Base-by-base conservation (phyloP, 1,284 basidiomycete species). In the Apiotrichum montevideense region DNA sequence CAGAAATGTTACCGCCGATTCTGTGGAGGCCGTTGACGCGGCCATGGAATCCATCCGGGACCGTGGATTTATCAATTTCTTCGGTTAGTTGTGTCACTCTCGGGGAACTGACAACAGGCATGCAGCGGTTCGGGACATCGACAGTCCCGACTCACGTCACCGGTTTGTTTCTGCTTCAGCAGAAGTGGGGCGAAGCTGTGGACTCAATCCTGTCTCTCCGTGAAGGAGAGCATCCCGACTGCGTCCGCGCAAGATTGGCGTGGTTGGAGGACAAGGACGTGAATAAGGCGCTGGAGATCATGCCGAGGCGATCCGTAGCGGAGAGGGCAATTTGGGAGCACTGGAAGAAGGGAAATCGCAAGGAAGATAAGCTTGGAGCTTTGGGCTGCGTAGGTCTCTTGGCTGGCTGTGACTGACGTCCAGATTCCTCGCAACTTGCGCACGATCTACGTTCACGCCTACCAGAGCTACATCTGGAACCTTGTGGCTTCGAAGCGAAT, bases 401-500 rank as follows among this genome's bases (percentile, higher is more conserved):
- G 9, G 1, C 37, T 4, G 2, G 2, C 5, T 3, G 1, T 3
- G 4, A 2, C 45, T 56, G 15, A 54, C 47, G 21, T 4, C 4
- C 11, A 95, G 91, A 96, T 97, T 61, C 94, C 93, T n/a, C 83
- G 87, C 55, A 96, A 94, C 70, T 81, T 99, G 62, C 83, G 94
- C 49, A 79, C 95, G 61, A 98, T 99, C 90, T 98, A 98, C 71
- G 85, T 98, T 48, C 96, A 99, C 75, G 94, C 95, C 40, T 98
- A 98, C 75, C 96, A 99, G 75, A 95, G 91, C 14, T 98, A 98
- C 68, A 86, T 98, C 35, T 99, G 95, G 96, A 99, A 98, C 76
- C 84, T 90, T 46, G 85, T 97, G 55, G 90, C 93, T 29, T 96
- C 93, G 11, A 91, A 95, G 74, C 85, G 96, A 13, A 86, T 98